A percentile compares a stretch with the other conserved stretches of the same genome.
phyloP scores from a whole-genome alignment of 2,329 filamentous ascomycete species.

The Cladosporium cucumerinum region DNA sequence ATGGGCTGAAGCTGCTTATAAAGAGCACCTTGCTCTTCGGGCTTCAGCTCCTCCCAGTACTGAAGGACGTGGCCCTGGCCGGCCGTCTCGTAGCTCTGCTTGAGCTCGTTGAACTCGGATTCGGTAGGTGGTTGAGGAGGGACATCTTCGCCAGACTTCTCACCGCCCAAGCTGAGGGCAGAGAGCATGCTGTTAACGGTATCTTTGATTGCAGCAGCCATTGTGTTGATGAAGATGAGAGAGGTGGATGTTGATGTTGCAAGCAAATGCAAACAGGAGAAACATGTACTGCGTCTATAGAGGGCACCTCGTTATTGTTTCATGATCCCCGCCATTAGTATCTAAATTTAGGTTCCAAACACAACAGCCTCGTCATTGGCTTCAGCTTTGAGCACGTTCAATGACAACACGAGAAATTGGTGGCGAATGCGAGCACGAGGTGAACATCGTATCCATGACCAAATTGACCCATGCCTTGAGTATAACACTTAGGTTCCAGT shows the following conservation, averaged over 20 bases:
- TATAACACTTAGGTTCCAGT: neutral
- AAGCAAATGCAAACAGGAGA: neutral
- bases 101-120: constrained; percentile 65
- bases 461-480: neutral
- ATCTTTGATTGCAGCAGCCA: constrained; percentile 43
- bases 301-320: constrained; percentile 2
- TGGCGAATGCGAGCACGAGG: neutral
- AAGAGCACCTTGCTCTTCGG: constrained; percentile 70
- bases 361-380: constrained; percentile 1
- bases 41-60: constrained; percentile 78
- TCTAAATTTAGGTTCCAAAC: constrained; percentile 1
- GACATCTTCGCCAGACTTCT: constrained; percentile 36
- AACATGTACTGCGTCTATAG: neutral
- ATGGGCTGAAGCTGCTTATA: constrained; percentile 79
- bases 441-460: neutral
- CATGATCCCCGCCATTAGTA: constrained; percentile 1
- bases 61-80: constrained; percentile 76
- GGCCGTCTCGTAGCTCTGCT: constrained; percentile 69
- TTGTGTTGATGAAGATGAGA: constrained; percentile 20
- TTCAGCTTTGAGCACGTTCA: neutral
- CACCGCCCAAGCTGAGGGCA: constrained; percentile 40
- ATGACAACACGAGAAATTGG: neutral
- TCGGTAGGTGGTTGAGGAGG: constrained; percentile 53
- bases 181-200: constrained; percentile 40
- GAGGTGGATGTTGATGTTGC: neutral